These are phyloP conservation scores for Pseudocercospora cruenta DNA, from an alignment of 2,329 filamentous ascomycete genomes.

Conservation along the genomic window DNA sequence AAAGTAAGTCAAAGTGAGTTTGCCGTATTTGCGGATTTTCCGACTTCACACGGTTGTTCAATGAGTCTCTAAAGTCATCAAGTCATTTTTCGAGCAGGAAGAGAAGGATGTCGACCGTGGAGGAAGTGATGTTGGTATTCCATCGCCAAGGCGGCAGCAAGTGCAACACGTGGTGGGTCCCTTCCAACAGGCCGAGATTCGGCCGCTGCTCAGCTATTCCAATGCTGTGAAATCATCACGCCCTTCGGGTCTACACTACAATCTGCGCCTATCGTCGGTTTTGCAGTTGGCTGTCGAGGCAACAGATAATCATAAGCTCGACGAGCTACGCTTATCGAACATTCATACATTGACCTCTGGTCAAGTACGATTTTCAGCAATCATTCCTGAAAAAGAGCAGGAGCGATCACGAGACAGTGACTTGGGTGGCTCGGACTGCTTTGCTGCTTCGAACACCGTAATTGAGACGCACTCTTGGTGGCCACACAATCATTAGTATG, in stretches of 20 bases:
- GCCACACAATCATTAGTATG: background rate
- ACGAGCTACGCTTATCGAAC: too few species aligned
- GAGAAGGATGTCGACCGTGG: background rate
- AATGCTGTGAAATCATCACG: background rate
- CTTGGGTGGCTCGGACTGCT: too few species aligned
- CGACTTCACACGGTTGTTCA: background rate
- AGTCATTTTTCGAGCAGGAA: background rate
- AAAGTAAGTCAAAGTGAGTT: background rate
- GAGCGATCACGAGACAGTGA: too few species aligned
- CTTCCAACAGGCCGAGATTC: background rate
- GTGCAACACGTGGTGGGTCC: background rate
- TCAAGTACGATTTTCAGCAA: too few species aligned
- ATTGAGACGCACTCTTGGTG: background rate
- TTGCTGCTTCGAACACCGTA: background rate
- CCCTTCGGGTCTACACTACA: background rate
- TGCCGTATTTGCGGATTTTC: background rate
- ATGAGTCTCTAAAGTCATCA: background rate
- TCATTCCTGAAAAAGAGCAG: too few species aligned
- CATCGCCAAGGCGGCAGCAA: background rate
- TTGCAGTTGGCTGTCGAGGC: background rate
- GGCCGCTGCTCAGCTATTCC: background rate
- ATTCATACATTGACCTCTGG: too few species aligned
- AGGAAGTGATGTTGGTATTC: background rate
- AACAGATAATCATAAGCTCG: background rate
- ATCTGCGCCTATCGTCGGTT: background rate